Evolutionary conservation across 202 grass and related monocot genomes (phyloP).

Genomic region (Elaeis oleifera): DNA sequence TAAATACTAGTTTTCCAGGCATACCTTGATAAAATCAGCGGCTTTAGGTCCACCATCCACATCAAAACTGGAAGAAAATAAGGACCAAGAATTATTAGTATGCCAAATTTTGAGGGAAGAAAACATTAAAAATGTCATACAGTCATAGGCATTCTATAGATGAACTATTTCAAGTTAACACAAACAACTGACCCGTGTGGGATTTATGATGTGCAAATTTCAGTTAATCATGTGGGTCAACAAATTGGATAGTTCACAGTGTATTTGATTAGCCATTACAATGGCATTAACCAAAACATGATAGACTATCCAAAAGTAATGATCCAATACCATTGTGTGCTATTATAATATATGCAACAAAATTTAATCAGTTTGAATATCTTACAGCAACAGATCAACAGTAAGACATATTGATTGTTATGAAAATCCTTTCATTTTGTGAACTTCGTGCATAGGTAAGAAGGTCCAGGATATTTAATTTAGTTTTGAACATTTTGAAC

Average conservation of each 20-base stretch:
- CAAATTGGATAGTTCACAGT: not conserved
- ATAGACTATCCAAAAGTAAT: not conserved
- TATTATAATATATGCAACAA: too few species aligned
- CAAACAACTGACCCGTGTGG: not conserved
- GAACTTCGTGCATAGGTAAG: too few species aligned
- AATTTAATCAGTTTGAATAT: too few species aligned
- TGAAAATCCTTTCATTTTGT: too few species aligned
- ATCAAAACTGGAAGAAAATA: conserved; percentile 70
- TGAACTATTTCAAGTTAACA: not conserved
- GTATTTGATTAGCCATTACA: not conserved
- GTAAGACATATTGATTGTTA: too few species aligned
- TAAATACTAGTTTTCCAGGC: conserved; percentile 1
- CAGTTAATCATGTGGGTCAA: not conserved
- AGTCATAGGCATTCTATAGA: not conserved
- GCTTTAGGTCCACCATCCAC: conserved; percentile 79
- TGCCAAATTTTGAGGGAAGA: too few species aligned
- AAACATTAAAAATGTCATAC: too few species aligned
- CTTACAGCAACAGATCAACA: too few species aligned
- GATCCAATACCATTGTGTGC: not conserved
- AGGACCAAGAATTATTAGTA: not conserved
- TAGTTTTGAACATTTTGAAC: too few species aligned
- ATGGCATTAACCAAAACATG: not conserved
- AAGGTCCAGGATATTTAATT: too few species aligned
- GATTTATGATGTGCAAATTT: not conserved
- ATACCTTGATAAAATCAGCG: conserved; percentile 96